Base-by-base conservation (phyloP, 345 rosid genomes). In the Erodium maritimum region DNA sequence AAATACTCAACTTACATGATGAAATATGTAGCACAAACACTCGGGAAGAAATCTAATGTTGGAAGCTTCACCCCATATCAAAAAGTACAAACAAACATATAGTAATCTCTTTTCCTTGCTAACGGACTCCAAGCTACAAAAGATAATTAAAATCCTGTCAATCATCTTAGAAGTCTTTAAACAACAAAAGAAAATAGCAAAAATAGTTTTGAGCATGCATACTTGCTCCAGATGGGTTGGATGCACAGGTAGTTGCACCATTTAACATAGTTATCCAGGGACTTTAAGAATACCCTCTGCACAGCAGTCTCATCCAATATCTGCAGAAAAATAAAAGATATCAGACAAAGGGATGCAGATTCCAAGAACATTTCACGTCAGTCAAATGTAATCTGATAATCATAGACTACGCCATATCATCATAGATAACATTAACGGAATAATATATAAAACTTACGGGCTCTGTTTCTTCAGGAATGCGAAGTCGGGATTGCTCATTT, bases 41-140 rank as follows among this genome's bases (percentile, higher is more conserved):
- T 88, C 96, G 21, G 96, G 96, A 79, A 88, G 86, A 70, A 79
- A 88, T 76, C 96, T 81, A 59, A 85, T 63, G 67, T 88, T 88
- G 65, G 93, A 64, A 69, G 96, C 96, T 75, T 88, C 96, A 17
- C 99, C 99, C 99, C 99, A 93, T 60, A 93, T 86, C 57, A 85
- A 74, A 66, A 80, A 89, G 72, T 89, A 93, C 73, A 93, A 69
- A 45, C 91, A 86, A 59, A 89, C 75, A 69, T 79, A 85, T 34
- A 86, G 86, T 58, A 89, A 18, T 70, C 79, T 86, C 86, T 89
- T 89, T 70, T 93, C 95, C 80, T 73, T 91, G 70, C 68, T 69
- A 71, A 85, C 70, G 67, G 80, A 69, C 53, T 89, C 99, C 77
- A 86, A 81, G 74, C 99, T 91, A 83, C 74, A 74, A 23, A 59